phyloP scores from a whole-genome alignment of 116 monocot species.

The Trichopus zeylanicus region DNA sequence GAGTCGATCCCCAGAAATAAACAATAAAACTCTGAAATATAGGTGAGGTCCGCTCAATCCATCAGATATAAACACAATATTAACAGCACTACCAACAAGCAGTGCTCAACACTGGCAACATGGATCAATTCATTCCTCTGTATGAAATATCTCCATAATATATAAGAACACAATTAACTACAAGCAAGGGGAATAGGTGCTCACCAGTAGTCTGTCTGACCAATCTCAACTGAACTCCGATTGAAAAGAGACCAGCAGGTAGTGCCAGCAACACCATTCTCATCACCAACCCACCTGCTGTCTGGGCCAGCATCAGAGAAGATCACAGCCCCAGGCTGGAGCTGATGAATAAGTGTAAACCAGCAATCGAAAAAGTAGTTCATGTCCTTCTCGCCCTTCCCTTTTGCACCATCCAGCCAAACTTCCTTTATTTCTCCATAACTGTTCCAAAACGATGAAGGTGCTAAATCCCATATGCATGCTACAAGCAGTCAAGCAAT shows the following conservation, averaged over 20 bases:
- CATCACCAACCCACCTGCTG: constrained; percentile 79
- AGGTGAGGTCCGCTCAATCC: no score
- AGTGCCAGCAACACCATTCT: constrained; percentile 55
- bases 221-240: constrained; percentile 49
- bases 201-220: constrained; percentile 40
- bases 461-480: neutral
- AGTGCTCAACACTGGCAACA: no score
- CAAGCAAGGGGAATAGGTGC: constrained; percentile 2
- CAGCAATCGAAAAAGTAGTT: constrained; percentile 67
- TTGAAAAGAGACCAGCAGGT: constrained; percentile 97
- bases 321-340: constrained; percentile 69
- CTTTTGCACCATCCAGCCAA: constrained; percentile 88
- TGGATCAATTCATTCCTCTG: neutral
- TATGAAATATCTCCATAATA: neutral
- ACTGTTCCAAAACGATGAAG: constrained; percentile 25
- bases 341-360: constrained; percentile 90
- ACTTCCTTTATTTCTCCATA: constrained; percentile 89
- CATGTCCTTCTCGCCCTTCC: constrained; percentile 50
- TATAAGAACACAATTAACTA: neutral
- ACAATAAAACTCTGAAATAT: no score
- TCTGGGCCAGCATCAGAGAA: constrained; percentile 86
- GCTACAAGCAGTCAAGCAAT: no score
- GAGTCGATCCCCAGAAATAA: no score
- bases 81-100: no score
- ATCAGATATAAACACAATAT: no score